Base-by-base conservation (phyloP, 176 grass and related monocot species). In the Hyparrhenia diplandra region DNA sequence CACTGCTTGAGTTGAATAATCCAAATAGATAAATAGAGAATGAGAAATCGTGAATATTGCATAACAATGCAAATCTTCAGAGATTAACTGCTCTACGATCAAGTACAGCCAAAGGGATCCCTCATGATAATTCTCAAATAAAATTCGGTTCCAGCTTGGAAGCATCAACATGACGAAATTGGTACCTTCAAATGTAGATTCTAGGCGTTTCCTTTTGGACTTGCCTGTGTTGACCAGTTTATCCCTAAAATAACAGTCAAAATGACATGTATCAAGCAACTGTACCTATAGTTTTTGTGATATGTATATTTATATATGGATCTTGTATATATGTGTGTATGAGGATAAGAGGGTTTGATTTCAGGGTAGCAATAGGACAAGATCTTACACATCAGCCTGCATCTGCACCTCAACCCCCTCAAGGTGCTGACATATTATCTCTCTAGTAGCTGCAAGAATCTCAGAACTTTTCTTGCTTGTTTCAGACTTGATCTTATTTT, bases 121-220 rank as follows among this genome's bases (percentile, higher is more conserved):
- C 0, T 65, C 70, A 10, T 76, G 74, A 90, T 36, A 76, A 74
- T 71, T 73, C 31, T 74, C 23, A 80, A 42, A 59, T 58, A 68
- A 24, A 82, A 28, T 57, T 55, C 78, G 75, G 17, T 55, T 43
- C 34, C 20, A 16, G 37, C 47, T 30, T 36, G 40, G 46, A 60
- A 82, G 69, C 59, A 84, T 69, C 67, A 37, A 46, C 65, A 76
- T 85, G 57, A 75, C 16, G 21, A 71, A 83, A 80, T 35, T 12
- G 24, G 10, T 84, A 99, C 96, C 96, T 88, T 99, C 82, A 78
- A 95, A 88, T 90, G 91, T 90, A 82, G 87, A 99, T 79, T 99
- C 96, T 78, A 99, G 21, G 11, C 81, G 86, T 78, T 91, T 95
- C 74, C 88, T 88, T 88, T 95, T 93, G 47, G 87, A 93, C 79